Conservation (phyloP, 2,329 filamentous ascomycete species). For the Karstenula rhodostoma region DNA sequence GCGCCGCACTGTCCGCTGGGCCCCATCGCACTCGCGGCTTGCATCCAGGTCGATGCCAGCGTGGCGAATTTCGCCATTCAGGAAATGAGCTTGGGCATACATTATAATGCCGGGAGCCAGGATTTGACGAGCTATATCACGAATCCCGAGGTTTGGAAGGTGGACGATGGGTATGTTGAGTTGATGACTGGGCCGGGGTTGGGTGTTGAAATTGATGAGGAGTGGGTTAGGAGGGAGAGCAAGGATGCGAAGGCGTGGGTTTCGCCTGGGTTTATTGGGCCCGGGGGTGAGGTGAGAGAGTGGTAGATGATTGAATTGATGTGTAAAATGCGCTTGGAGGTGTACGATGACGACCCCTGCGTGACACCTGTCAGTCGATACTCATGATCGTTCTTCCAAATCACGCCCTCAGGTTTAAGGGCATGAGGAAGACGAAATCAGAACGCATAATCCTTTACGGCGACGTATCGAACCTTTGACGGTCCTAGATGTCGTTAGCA, state of each 20-base stretch:
- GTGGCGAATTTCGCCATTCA: conserved; percentile 73
- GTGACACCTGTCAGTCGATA: no score
- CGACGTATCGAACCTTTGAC: no score
- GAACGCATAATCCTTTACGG: no score
- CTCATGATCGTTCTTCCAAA: no score
- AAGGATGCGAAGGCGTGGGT: conserved; percentile 70
- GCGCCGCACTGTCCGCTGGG: conserved; percentile 79
- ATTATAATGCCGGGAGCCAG: conserved; percentile 68
- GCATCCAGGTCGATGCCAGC: conserved; percentile 70
- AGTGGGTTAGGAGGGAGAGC: conserved; percentile 67
- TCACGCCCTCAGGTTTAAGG: no score
- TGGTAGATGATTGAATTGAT: conserved; percentile 59
- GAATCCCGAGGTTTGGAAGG: conserved; percentile 70
- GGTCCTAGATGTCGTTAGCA: no score
- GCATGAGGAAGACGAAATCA: no score
- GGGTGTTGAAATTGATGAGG: conserved; percentile 75
- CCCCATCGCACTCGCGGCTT: conserved; percentile 75
- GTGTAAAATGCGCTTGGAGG: no score
- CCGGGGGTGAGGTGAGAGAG: conserved; percentile 71
- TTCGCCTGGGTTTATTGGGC: conserved; percentile 71
- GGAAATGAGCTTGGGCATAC: conserved; percentile 81
- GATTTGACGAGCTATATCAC: conserved; percentile 68
- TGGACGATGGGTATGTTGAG: conserved; percentile 71
- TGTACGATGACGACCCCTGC: no score
- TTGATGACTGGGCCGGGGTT: conserved; percentile 68